These are phyloP conservation scores for Saccharomycopsis sp. DNA, from an alignment of 805 yeast genomes.

Conservation along the genomic window DNA sequence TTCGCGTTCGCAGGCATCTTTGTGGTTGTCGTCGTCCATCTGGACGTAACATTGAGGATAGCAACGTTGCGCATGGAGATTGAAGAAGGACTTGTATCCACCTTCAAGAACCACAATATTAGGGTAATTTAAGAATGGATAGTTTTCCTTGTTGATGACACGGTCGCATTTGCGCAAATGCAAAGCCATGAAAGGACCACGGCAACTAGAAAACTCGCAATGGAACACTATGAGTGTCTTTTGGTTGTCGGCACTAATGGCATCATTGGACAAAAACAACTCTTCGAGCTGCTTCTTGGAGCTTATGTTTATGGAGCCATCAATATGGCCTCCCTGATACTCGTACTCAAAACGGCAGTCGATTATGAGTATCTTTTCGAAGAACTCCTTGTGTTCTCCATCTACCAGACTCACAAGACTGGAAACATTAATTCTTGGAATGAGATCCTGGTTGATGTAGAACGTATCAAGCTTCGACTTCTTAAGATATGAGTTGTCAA, in stretches of 20 bases:
- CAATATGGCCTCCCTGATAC: slow-evolving; percentile 87
- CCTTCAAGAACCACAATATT: slow-evolving; percentile 86
- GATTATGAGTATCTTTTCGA: slow-evolving; percentile 52
- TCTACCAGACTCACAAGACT: slow-evolving; percentile 36
- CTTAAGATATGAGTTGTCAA: slow-evolving; percentile 18
- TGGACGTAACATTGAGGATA: slow-evolving; percentile 74
- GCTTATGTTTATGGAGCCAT: slow-evolving; percentile 71
- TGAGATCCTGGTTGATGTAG: slow-evolving; percentile 47
- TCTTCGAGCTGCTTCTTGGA: slow-evolving; percentile 63
- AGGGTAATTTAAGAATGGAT: slow-evolving; percentile 81
- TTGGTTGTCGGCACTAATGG: slow-evolving; percentile 18
- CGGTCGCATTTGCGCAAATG: slow-evolving; percentile 83
- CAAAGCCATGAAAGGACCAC: slow-evolving; percentile 93
- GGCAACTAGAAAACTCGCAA: slow-evolving; percentile 86
- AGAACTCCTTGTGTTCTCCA: slow-evolving; percentile 37
- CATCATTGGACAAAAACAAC: slow-evolving; percentile 33
- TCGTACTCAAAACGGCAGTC: slow-evolving; percentile 95
- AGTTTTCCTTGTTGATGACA: slow-evolving; percentile 57
- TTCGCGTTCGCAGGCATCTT: slow-evolving; percentile 48
- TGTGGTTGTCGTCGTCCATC: slow-evolving; percentile 63
- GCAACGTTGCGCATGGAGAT: slow-evolving; percentile 51
- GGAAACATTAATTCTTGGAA: slow-evolving; percentile 40
- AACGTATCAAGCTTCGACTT: slow-evolving; percentile 37
- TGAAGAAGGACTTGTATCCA: slow-evolving; percentile 79
- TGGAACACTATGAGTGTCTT: slow-evolving; percentile 70